Evolutionary conservation across 1,284 basidiomycete species (phyloP), one percentile per base, ranked within the genome.

Genomic region (Sanghuangporus weigelae): DNA sequence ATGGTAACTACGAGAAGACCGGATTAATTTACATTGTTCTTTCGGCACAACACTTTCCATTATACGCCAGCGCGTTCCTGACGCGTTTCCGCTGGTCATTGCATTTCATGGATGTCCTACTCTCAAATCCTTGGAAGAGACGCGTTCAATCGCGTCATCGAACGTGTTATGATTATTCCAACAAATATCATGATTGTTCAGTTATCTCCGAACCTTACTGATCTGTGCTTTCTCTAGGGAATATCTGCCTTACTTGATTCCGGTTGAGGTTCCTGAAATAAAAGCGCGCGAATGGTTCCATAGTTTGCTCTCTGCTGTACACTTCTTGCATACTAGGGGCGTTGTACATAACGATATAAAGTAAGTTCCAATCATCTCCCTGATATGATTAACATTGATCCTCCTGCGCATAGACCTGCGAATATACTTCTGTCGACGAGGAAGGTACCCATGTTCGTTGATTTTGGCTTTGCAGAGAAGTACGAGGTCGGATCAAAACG

Each of bases 321-420:
- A 89, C 61, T 96, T 94, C 72, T 82, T 96, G 7, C 94, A 97
- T 75, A 84, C 82, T 65, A 86, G 88, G 53, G 92, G 93, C 38
- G 88, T 97, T 54, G 93, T 94, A 0, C 95, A 97, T 73, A 96
- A 96, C 71, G 95, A 97, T 71, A 95, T 97, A 80, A 97, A 97
- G 89, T 92, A 71, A 51, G 86, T 77, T 53, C 11, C 16, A 42
- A 10, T 59, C 36, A 38, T 26, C 6, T 26, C 14, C n/a, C 42
- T 40, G 10, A n/a, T 12, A 26, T 14, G 31, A 11, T 36, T 38
- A 16, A 12, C 12, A 36, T 35, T 54, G 21, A 19, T 19, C 50
- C 31, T 63, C 7, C 63, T 50, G 49, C 23, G 40, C 35, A 39
- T 40, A 92, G 90, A 69, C 94, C 93, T 3, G 92, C 93, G 12